Base-by-base conservation (phyloP, 2,329 filamentous ascomycete species). In the Ceratocystiopsis sp. region DNA sequence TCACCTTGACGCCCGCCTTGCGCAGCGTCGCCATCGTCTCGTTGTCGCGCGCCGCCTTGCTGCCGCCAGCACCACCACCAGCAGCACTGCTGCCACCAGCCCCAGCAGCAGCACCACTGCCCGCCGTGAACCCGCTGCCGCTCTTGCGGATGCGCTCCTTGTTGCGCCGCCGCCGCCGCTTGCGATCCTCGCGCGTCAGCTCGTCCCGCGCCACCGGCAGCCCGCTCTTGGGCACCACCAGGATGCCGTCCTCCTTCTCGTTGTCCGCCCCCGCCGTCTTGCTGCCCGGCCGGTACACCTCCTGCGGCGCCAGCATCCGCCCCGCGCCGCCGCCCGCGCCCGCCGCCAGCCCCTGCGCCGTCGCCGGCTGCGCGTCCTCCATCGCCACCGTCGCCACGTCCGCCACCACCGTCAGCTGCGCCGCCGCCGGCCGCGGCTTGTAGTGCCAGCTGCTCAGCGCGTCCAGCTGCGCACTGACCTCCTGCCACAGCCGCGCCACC, bases 381-480 rank as follows among this genome's bases (percentile, higher is more conserved):
- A 96, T 93, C 51, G 75, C 72, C 50, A 96, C 79, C 4, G 84
- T 85, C n/a, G 87, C 84, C 4, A 91, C 84, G 61, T 96, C 89
- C 21, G 84, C 73, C 33, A 95, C 80, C 44, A 95, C 82, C 37
- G 84, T 87, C 49, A 98, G 74, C 38, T 75, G 75, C n/a, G 84
- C 76, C 42, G 80, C 80, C 2, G 80, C 72, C 12, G 84, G 79
- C 64, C 87, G 93, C 43, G 91, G 91, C 61, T 84, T 87, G 72
- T 94, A 95, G 63, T 95, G 83, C 79, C 85, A 93, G 58, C 83
- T 93, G 61, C 79, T 87, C 49, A 98, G 75, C 21, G 84, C 76
- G 61, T 98, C 91, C 44, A 98, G 76, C 49, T 84, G 83, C 38
- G 73, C 73, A 54, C 73, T 78, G 42, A 95, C 70, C 34, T 83